Evolutionary conservation across 2,329 filamentous ascomycete species (phyloP), one percentile per base, ranked within the genome.

Genomic region (Alternaria burnsii): DNA sequence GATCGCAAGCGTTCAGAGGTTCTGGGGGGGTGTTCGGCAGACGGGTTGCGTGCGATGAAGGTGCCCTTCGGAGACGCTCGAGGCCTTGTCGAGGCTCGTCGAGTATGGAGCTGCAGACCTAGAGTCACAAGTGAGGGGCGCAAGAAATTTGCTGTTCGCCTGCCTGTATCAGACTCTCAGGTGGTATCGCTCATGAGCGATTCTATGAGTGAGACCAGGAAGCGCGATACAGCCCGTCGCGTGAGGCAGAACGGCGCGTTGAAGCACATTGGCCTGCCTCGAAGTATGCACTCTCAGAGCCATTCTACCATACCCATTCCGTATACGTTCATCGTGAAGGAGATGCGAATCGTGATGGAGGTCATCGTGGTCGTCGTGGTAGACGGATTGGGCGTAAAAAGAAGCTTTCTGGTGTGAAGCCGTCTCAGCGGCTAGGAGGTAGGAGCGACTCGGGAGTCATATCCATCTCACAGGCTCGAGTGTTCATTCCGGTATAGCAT

Each of bases 371-470:
- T n/a, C 51, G 28, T 52, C 26, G 46, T 47, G 12, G 12, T 18
- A n/a, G 46, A 43, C 22, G 36, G n/a, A 18, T 11, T 30, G n/a
- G 24, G 24, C 18, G 52, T 43, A 22, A 26, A 42, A 48, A 24
- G 47, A 30, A 47, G 52, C 48, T 40, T 44, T 28, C 12, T 52
- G 30, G 18, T 18, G 16, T 9, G 32, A 36, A 32, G 47, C n/a
- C 22, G n/a, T 40, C 16, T 48, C 36, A 1, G 30, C 47, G 28
- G 26, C 52, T 50, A 44, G 18, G 47, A n/a, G 16, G 40, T 18
- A 60, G 52, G 30, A 47, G 47, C 46, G 22, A 43, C 41, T 51
- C 47, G 28, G 47, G 9, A 44, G 36, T 20, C 46, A 32, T 36
- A 2, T 32, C 14, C 36, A 62, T 60, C 47, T 36, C 20, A 16